Evolutionary conservation across 805 yeast genomes (phyloP), one percentile per base, ranked within the genome.

Genomic region (Candida xiaguanensis): DNA sequence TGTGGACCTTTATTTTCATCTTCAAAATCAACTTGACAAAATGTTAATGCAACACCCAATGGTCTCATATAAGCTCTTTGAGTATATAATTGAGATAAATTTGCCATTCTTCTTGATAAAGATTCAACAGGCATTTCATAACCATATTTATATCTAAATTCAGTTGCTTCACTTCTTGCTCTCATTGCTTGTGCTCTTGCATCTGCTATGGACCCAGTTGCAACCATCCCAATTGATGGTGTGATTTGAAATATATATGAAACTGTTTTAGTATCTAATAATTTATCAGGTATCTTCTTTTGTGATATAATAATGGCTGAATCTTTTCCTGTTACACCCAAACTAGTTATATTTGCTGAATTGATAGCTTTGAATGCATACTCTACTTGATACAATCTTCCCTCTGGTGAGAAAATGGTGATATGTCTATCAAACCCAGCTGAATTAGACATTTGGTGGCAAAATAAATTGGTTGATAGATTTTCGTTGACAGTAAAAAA

Each of bases 371-470:
- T 90, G 72, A 90, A 90, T 5, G 98, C 99, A 59, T 93, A 93
- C 63, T 93, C 99, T 26, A 91, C 99, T 68, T 93, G 99, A 67
- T 85, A 93, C 45, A 93, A 74, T 65, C 99, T 82, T 33, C 99
- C 99, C 61, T 93, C 99, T 15, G 99, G 99, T 28, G 98, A 91
- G 70, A 93, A 93, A 54, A 93, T 90, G 20, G 99, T 93, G 63
- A 93, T 93, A 64, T 93, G 99, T 73, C 99, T 85, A 70, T 93
- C 99, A 63, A 90, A 93, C 39, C 99, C 99, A n/a, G 98, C 95
- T 46, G 82, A 73, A 47, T 79, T 82, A 72, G 43, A 38, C 44
- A 42, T 39, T 23, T 27, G 26, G 39, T 36, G 39, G 39, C 39
- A 27, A 36, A 27, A 20, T 25, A 9, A 23, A 24, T 34, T 26